Evolutionary conservation across 305 asterid species (phyloP).

Genomic region (Fraxinus greggii): DNA sequence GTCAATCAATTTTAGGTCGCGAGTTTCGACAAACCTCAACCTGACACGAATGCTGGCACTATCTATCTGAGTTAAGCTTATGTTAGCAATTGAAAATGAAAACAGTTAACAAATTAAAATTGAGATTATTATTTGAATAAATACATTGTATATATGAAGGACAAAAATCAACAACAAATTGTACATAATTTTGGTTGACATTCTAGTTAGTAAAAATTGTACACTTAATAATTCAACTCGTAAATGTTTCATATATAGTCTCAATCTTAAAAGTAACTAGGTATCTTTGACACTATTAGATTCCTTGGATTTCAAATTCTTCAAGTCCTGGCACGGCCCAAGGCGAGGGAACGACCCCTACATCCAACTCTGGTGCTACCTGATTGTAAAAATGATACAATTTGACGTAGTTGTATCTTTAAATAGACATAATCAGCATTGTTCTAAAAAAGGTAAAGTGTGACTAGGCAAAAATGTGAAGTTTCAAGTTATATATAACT

Average conservation of each 20-base stretch:
- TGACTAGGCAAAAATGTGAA: no score
- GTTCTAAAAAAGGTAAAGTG: no score
- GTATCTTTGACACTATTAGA: neutral
- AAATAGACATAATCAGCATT: no score
- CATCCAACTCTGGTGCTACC: neutral
- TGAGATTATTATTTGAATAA: neutral
- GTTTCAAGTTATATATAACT: no score
- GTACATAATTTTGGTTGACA: neutral
- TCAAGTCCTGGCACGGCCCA: neutral
- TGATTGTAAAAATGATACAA: neutral
- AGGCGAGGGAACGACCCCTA: neutral
- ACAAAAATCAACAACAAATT: neutral
- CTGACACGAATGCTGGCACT: neutral
- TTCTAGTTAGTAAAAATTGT: neutral
- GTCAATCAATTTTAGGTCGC: neutral
- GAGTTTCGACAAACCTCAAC: no score
- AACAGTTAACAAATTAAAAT: no score
- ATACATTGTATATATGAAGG: neutral
- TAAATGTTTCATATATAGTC: neutral
- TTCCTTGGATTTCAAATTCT: neutral
- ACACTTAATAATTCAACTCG: neutral
- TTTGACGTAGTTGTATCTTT: no score
- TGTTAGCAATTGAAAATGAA: no score
- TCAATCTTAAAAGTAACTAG: neutral
- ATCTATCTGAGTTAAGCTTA: no score